Evolutionary conservation across 768 basidiomycete species (phyloP).

Genomic region (Suillus weaverae): DNA sequence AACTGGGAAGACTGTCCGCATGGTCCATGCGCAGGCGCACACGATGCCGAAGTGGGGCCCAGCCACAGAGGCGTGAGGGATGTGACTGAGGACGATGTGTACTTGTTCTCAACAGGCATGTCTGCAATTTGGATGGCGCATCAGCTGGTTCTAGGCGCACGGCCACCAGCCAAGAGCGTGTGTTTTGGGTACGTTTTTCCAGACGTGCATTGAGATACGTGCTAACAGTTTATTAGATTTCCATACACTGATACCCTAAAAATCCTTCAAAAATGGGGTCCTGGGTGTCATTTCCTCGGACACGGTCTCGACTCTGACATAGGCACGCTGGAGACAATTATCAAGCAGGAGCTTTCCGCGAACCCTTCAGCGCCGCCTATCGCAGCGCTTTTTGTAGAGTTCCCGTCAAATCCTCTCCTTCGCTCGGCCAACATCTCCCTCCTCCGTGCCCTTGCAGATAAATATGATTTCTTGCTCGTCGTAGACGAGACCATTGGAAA

Average conservation of each 20-base stretch:
- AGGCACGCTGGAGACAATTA: constrained; percentile 63
- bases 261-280: constrained; percentile 93
- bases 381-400: constrained; percentile 86
- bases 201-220: background rate
- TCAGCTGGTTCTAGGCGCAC: constrained; percentile 54
- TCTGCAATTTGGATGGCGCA: constrained; percentile 92
- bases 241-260: constrained; percentile 96
- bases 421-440: constrained; percentile 78
- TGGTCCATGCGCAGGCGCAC: constrained; percentile 44
- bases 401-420: constrained; percentile 93
- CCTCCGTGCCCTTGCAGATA: constrained; percentile 78
- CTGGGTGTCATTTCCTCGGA: constrained; percentile 88
- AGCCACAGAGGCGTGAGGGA: constrained; percentile 67
- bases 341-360: constrained; percentile 44
- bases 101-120: constrained; percentile 88
- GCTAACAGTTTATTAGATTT: constrained; percentile 54
- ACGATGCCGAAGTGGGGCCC: constrained; percentile 52
- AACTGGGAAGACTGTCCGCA: constrained; percentile 30
- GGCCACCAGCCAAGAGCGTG: constrained; percentile 73
- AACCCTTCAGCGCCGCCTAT: constrained; percentile 55
- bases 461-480: constrained; percentile 84
- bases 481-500: constrained; percentile 96
- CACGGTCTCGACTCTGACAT: constrained; percentile 76
- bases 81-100: constrained; percentile 86
- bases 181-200: constrained; percentile 79